Percentiles rank a stretch among this genome's conserved stretches.
phyloP scores from a whole-genome alignment of 2,329 filamentous ascomycete species.

The Chaetomiaceae sp. region DNA sequence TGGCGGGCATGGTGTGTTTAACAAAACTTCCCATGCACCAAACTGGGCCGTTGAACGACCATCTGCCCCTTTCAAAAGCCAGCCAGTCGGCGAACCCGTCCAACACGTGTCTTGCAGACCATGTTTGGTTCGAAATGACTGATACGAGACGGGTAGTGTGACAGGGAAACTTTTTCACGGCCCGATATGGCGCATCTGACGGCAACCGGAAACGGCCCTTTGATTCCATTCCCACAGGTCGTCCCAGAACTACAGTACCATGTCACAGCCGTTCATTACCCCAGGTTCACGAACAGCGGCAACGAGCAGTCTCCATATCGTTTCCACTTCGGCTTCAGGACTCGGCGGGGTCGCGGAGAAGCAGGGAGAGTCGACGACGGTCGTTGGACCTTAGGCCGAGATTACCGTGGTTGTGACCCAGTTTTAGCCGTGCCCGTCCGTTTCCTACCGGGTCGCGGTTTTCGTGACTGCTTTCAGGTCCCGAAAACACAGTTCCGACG shows the following conservation, averaged over 20 bases:
- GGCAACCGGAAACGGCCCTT: background rate
- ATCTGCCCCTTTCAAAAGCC: too few species aligned
- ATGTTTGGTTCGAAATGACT: conserved; percentile 13
- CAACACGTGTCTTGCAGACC: conserved; percentile 17
- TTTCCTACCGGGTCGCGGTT: conserved; percentile 19
- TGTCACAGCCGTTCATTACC: background rate
- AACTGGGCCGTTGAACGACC: too few species aligned
- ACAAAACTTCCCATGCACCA: background rate
- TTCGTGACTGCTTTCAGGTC: conserved; percentile 17
- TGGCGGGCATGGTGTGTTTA: conserved; percentile 5
- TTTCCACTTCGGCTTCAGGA: conserved; percentile 8
- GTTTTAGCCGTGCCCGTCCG: conserved; percentile 20
- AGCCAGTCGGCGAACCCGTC: background rate
- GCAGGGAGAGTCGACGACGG: conserved; percentile 5
- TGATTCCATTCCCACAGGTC: background rate
- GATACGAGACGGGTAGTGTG: conserved; percentile 15
- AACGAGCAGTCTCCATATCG: background rate
- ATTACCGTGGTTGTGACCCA: conserved; percentile 21
- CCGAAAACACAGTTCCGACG: conserved; percentile 13
- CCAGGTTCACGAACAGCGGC: background rate
- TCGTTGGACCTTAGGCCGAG: conserved; percentile 17
- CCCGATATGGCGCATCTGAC: conserved; percentile 12
- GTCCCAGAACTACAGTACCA: background rate
- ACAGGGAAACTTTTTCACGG: conserved; percentile 5
- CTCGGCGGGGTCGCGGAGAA: conserved; percentile 14